phyloP scores from a whole-genome alignment of 495 filamentous ascomycete species.

The Aspergillus ellipticus region DNA sequence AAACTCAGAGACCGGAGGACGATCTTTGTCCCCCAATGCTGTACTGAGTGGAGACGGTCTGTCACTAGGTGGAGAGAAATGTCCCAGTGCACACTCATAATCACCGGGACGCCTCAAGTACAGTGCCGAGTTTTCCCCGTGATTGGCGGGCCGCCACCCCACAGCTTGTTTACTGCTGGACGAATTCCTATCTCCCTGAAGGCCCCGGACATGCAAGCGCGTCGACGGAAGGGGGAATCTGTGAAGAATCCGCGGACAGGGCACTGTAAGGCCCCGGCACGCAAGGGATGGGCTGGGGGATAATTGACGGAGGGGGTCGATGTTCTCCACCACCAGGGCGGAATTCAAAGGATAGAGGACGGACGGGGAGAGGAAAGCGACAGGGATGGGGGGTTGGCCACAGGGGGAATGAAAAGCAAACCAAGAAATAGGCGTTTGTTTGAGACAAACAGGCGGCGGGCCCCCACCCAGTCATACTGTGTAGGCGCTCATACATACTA shows the following conservation, averaged over 20 bases:
- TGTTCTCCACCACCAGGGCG: background rate
- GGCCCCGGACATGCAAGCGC: no score
- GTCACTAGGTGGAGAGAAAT: background rate
- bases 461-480: background rate
- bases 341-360: background rate
- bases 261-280: background rate
- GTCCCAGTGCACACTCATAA: background rate
- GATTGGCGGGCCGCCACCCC: no score
- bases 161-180: no score
- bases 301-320: background rate
- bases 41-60: background rate
- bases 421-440: background rate
- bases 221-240: no score
- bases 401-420: background rate
- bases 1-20: background rate
- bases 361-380: background rate
- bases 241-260: background rate
- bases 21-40: background rate
- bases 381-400: background rate
- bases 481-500: no score
- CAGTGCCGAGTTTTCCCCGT: no score
- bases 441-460: background rate
- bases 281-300: background rate
- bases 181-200: no score
- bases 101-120: no score